These are phyloP conservation scores for Cyberlindnera euphorbiae DNA, from an alignment of 805 yeast genomes.

Conservation along the genomic window DNA sequence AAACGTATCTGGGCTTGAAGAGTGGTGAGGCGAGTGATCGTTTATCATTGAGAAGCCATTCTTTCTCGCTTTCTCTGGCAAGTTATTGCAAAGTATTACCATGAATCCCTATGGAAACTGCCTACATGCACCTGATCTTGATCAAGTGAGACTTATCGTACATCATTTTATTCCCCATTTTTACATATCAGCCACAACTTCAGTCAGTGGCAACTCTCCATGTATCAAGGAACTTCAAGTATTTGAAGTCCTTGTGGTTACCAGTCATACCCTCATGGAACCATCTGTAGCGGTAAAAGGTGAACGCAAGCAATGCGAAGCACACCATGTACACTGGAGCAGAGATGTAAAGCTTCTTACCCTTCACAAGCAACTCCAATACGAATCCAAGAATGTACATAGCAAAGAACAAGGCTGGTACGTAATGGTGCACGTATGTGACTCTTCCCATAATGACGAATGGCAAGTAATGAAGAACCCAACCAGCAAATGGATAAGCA, in stretches of 20 bases:
- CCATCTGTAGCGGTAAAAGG: slow-evolving; percentile 59
- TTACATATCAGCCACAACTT: neutral
- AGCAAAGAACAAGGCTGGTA: slow-evolving; percentile 94
- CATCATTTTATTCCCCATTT: too few species aligned
- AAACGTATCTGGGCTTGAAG: too few species aligned
- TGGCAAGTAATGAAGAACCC: slow-evolving; percentile 86
- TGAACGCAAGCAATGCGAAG: slow-evolving; percentile 49
- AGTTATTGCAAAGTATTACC: too few species aligned
- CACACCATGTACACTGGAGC: slow-evolving; percentile 37
- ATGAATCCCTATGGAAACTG: too few species aligned
- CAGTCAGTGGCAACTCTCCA: slow-evolving; percentile 40
- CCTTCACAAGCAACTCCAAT: slow-evolving; percentile 24
- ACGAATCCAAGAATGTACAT: slow-evolving; percentile 52
- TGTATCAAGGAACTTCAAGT: slow-evolving; percentile 48
- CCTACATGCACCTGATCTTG: too few species aligned
- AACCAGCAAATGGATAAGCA: slow-evolving; percentile 80
- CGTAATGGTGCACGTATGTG: slow-evolving; percentile 92
- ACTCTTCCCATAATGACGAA: slow-evolving; percentile 94
- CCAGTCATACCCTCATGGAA: slow-evolving; percentile 80
- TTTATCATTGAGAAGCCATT: too few species aligned
- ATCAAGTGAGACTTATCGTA: too few species aligned
- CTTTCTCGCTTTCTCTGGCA: too few species aligned
- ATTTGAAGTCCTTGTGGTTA: slow-evolving; percentile 38
- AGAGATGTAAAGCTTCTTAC: slow-evolving; percentile 23
- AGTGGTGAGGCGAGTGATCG: too few species aligned